Conservation (phyloP, 768 basidiomycete genomes). For the Pholiota molesta region DNA sequence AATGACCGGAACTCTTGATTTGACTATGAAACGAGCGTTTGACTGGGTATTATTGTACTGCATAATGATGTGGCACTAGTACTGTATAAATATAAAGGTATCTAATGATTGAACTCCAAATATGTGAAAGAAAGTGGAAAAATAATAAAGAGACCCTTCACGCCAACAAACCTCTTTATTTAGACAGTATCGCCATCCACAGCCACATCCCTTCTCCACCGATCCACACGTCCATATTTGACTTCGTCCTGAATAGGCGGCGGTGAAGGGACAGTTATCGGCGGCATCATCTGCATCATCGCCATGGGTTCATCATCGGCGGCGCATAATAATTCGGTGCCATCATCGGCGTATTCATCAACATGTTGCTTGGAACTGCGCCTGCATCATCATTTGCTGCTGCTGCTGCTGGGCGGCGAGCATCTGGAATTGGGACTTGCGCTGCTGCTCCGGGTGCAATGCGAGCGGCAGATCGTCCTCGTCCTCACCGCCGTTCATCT, state of each 20-base stretch:
- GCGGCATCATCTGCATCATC: conserved; percentile 47
- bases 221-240: conserved; percentile 75
- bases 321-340: conserved; percentile 67
- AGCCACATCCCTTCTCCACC: conserved; percentile 79
- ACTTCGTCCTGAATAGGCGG: conserved; percentile 65
- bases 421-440: conserved; percentile 68
- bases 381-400: conserved; percentile 74
- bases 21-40: not conserved
- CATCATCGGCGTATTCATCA: conserved; percentile 72
- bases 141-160: not conserved
- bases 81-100: not conserved
- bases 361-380: conserved; percentile 79
- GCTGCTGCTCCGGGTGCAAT: conserved; percentile 79
- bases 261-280: conserved; percentile 58
- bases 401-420: conserved; percentile 56
- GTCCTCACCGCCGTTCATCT: conserved; percentile 25
- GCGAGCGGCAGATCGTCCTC: conserved; percentile 76
- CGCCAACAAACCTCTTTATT: not conserved
- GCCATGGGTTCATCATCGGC: conserved; percentile 49
- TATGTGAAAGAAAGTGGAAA: not conserved
- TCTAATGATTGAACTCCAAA: not conserved
- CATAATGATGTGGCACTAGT: not conserved
- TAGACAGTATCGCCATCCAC: conserved; percentile 56
- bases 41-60: not conserved
- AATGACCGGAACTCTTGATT: not conserved